Evolutionary conservation across 768 basidiomycete genomes (phyloP).

Genomic region (Sporobolomyces phaffii): DNA sequence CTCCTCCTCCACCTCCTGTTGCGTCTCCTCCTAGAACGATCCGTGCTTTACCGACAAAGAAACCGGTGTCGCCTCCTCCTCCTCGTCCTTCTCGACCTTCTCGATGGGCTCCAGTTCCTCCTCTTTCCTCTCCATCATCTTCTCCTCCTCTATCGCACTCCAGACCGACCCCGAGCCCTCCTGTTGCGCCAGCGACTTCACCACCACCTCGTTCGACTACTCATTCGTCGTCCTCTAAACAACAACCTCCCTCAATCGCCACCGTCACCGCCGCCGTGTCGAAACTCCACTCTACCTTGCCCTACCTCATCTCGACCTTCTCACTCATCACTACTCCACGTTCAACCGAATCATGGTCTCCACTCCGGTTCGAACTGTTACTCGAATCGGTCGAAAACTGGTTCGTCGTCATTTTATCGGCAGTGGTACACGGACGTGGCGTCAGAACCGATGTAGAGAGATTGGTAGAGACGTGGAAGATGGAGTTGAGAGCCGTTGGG

Average conservation of each 20-base stretch:
- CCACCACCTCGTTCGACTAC: no score
- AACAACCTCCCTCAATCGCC: no score
- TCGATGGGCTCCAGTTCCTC: not conserved
- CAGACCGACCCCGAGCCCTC: no score
- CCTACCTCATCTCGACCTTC: not conserved
- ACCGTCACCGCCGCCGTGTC: no score
- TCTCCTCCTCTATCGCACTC: not conserved
- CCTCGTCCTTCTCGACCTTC: not conserved
- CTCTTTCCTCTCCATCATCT: not conserved
- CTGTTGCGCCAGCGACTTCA: no score
- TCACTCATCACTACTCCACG: not conserved
- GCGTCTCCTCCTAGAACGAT: not conserved
- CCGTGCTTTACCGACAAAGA: no score
- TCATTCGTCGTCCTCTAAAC: no score
- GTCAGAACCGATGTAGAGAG: no score
- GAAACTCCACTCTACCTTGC: conserved; percentile 1
- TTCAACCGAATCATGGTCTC: not conserved
- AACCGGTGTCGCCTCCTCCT: not conserved
- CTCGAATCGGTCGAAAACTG: conserved; percentile 3
- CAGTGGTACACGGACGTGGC: no score
- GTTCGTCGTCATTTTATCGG: no score
- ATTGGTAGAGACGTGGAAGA: no score
- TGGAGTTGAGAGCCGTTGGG: no score
- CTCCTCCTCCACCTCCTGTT: not conserved
- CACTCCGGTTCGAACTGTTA: conserved; percentile 24